A percentile compares a stretch with the other conserved stretches of the same genome.
These are phyloP conservation scores for Brassica napus DNA, from an alignment of 345 rosid genomes.

Conservation along the genomic window Da-Ae NC_063437.1:19358001-19358500, in stretches of 20 bases:
- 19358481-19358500: constrained; percentile 85
- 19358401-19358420: constrained; percentile 65
- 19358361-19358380: constrained; percentile 16
- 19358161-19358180: no score
- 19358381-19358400: constrained; percentile 51
- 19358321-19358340: not conserved
- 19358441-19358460: constrained; percentile 56
- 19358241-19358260: no score
- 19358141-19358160: no score
- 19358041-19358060: constrained; percentile 26
- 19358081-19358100: constrained; percentile 54
- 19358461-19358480: constrained; percentile 83
- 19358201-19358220: no score
- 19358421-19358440: constrained; percentile 58
- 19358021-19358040: constrained; percentile 43
- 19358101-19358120: not conserved
- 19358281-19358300: no score
- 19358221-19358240: no score
- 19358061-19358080: constrained; percentile 46
- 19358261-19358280: no score
- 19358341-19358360: not conserved
- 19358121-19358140: not conserved
- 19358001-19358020: constrained; percentile 37
- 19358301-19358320: no score
- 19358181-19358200: no score